Conservation (phyloP, 768 basidiomycete genomes). For the Mycena haematopus region DNA sequence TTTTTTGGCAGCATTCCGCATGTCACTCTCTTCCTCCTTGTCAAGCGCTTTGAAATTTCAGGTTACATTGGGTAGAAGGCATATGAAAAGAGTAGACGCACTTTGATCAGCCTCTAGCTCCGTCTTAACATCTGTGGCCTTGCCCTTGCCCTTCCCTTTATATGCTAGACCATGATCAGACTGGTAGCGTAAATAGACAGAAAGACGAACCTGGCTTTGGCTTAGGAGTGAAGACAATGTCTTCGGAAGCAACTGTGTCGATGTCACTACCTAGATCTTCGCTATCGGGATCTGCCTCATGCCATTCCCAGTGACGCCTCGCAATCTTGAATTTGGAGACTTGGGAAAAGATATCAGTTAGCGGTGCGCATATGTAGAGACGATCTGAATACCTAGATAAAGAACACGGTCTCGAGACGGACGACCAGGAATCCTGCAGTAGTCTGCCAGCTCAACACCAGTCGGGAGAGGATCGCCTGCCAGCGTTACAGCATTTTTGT, state of each 20-base stretch:
- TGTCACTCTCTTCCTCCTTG: constrained; percentile 4
- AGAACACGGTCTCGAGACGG: background rate
- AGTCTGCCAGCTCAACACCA: background rate
- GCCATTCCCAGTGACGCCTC: background rate
- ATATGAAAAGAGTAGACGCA: background rate
- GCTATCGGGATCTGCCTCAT: background rate
- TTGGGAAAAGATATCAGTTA: too few species aligned
- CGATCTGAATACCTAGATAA: background rate
- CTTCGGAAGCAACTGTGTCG: background rate
- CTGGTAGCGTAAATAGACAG: background rate
- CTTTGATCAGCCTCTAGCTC: background rate
- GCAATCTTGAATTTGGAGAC: background rate
- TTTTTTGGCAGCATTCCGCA: constrained; percentile 8
- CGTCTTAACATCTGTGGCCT: background rate
- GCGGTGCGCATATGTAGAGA: too few species aligned
- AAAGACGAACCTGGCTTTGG: background rate
- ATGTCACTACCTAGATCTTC: background rate
- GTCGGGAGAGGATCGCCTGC: background rate
- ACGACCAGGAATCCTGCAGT: background rate
- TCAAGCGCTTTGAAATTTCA: background rate
- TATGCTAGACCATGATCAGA: background rate
- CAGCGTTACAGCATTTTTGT: background rate
- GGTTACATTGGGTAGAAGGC: background rate
- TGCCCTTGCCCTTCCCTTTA: background rate
- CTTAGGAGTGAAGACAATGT: background rate